phyloP scores from a whole-genome alignment of 2,329 filamentous ascomycete species.

The Dendrostoma leiphaemia region DNA sequence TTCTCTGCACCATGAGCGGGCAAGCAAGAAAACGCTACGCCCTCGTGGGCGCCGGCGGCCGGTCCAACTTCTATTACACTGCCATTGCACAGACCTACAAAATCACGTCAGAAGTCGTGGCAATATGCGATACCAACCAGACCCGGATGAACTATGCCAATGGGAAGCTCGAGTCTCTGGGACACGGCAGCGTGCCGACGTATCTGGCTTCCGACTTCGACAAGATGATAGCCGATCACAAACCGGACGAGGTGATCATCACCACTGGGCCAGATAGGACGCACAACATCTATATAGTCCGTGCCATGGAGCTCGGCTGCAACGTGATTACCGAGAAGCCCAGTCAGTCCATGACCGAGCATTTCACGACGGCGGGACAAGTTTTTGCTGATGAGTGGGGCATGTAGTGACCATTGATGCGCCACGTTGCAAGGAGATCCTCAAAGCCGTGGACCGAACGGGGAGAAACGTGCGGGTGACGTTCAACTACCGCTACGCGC shows the following conservation, averaged over 20 bases:
- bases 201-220: constrained; percentile 56
- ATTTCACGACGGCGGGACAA: background rate
- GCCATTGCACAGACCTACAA: constrained; percentile 54
- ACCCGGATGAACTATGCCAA: constrained; percentile 59
- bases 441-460: constrained; percentile 51
- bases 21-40: constrained; percentile 44
- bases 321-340: constrained; percentile 64
- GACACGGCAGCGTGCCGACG: constrained; percentile 48
- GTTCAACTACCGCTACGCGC: constrained; percentile 65
- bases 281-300: constrained; percentile 59
- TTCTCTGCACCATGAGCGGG: background rate
- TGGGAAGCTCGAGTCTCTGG: constrained; percentile 41
- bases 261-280: constrained; percentile 60
- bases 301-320: constrained; percentile 57
- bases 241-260: constrained; percentile 60
- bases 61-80: constrained; percentile 60
- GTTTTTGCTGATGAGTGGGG: background rate
- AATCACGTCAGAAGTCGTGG: constrained; percentile 50
- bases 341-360: constrained; percentile 28
- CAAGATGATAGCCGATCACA: constrained; percentile 53
- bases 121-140: constrained; percentile 58
- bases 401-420: constrained; percentile 54
- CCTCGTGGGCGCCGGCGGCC: constrained; percentile 57
- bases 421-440: constrained; percentile 51
- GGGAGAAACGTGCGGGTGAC: constrained; percentile 51